Percentiles rank a stretch among this genome's conserved stretches.
phyloP scores from a whole-genome alignment of 768 basidiomycete genomes.

The Tephrocybe rancida region DNA sequence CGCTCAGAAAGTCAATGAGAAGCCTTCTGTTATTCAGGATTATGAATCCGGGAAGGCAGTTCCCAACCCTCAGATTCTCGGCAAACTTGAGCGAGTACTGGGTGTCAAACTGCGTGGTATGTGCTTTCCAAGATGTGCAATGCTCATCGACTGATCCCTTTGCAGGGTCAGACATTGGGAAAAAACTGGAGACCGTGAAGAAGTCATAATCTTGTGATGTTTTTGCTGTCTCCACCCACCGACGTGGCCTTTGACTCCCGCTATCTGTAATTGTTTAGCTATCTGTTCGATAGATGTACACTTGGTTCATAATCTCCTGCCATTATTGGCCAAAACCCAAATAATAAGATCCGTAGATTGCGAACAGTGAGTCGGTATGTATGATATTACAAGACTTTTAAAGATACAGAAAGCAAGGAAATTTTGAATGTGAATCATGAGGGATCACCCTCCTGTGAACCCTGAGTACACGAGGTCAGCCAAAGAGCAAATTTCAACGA shows the following conservation, averaged over 20 bases:
- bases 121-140: conserved; percentile 22
- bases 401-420: not conserved
- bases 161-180: conserved; percentile 79
- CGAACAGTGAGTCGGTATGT: not conserved
- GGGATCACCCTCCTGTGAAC: conserved; percentile 26
- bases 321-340: not conserved
- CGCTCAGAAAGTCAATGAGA: conserved; percentile 92
- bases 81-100: conserved; percentile 85
- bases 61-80: conserved; percentile 83
- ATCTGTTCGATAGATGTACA: conserved; percentile 13
- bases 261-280: conserved; percentile 28
- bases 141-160: not conserved
- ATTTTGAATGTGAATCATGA: conserved; percentile 9
- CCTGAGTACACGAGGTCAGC: conserved; percentile 14
- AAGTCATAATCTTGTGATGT: conserved; percentile 56
- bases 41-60: conserved; percentile 89
- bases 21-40: conserved; percentile 84
- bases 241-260: conserved; percentile 24
- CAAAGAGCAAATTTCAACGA: not conserved
- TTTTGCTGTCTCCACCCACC: conserved; percentile 30
- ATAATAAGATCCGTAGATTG: not conserved
- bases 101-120: conserved; percentile 89
- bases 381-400: not conserved
- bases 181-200: conserved; percentile 80
- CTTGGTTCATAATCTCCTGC: not conserved